Base-by-base conservation (phyloP, 345 rosid genomes). In the Hibiscus syriacus region DNA sequence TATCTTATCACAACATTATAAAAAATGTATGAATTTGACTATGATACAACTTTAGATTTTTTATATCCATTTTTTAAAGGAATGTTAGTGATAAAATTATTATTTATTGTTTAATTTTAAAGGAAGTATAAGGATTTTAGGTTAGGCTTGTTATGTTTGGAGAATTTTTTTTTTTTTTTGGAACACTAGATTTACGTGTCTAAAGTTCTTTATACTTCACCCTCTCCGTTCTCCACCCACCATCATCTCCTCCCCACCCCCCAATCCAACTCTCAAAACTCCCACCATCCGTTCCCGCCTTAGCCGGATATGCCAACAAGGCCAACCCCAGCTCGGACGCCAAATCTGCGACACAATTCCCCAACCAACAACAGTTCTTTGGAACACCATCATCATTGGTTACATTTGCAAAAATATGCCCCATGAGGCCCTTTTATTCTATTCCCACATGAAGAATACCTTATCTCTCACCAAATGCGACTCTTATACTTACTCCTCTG, bases 371-470 rank as follows among this genome's bases (percentile, higher is more conserved):
- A 81, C 88, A 4, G 87, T 85, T 65, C 75, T 92, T 0, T 90
- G 92, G 91, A 92, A 92, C 86, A 85, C 98, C 20, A 83, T 92
- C 64, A 83, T 92, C 72, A 90, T 92, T 17, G 93, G 97, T 29
- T 83, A 84, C 71, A 78, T 92, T n/a, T 92, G 93, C 82, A 92
- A 92, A 64, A 76, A 80, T 66, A 69, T 86, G 64, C 89, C 98
- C 41, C 79, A 80, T 17, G 90, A 92, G 86, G 97, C 97, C 57
- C 84, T 90, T 67, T 74, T 77, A 49, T 80, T 92, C 81, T 92
- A 81, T 38, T 73, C 90, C 77, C 82, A 80, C 71, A 82, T 90
- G 87, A 92, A 79, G 72, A 79, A 66, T 39, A 56, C 86, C 1
- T 67, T 84, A 4, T 86, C 86, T 73, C 70, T 63, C 50, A 77